These are phyloP conservation scores for Backusella parvicylindrica DNA, from an alignment of 192 early-diverging fungal genomes.

Conservation along the genomic window DNA sequence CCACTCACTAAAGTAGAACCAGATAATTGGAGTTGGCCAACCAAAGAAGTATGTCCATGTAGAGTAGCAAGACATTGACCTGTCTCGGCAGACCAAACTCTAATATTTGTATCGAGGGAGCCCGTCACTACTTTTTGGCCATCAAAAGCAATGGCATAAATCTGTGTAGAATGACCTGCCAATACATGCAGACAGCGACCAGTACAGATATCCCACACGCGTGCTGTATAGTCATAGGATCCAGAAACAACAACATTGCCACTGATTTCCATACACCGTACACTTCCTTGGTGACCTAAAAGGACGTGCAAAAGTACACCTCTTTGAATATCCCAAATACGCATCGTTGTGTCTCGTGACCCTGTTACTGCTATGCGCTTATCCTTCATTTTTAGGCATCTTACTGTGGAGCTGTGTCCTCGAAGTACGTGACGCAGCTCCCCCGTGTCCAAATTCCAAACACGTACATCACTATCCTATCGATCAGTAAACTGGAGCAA, in stretches of 20 bases:
- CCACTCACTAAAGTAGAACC: constrained; percentile 82
- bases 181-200: constrained; percentile 73
- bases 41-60: constrained; percentile 90
- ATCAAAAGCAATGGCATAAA: constrained; percentile 92
- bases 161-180: constrained; percentile 88
- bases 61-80: constrained; percentile 76
- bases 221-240: constrained; percentile 88
- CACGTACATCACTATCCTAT: constrained; percentile 67
- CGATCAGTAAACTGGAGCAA: neutral
- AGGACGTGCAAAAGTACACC: constrained; percentile 72
- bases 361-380: constrained; percentile 83
- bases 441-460: constrained; percentile 93
- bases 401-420: constrained; percentile 96
- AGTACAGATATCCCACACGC: constrained; percentile 83
- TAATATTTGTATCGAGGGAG: constrained; percentile 86
- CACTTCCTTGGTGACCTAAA: constrained; percentile 82
- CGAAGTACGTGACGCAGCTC: constrained; percentile 84
- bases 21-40: constrained; percentile 87
- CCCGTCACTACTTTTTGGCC: constrained; percentile 84
- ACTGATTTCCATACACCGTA: constrained; percentile 86
- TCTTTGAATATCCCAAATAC: constrained; percentile 84
- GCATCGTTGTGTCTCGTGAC: constrained; percentile 86
- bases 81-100: constrained; percentile 86
- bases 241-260: constrained; percentile 87
- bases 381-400: constrained; percentile 83